Base-by-base conservation (phyloP, 2,329 filamentous ascomycete genomes). In the Penicillium verrucosum region DNA sequence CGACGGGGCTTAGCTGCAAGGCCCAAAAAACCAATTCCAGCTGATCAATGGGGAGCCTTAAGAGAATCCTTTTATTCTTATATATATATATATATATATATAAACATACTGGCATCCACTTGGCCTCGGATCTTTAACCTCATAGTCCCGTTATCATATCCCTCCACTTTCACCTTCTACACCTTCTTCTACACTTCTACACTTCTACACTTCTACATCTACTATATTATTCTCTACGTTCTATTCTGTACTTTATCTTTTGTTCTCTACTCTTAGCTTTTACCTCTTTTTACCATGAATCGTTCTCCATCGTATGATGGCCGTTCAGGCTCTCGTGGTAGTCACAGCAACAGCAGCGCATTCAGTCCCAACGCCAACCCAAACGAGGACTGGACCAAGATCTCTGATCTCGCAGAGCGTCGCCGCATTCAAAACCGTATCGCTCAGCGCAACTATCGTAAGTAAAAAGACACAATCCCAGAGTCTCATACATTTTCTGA, bases 331-430 rank as follows among this genome's bases (percentile, higher is more conserved):
- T 81, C 86, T 50, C 85, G 90, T 68, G 81, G 85, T 40, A 82
- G 79, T 62, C 87, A 91, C 71, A 88, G 87, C 73, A 95, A 90
- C 60, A 96, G 91, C 80, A 96, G 91, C 78, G 93, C 93, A 67
- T 96, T 96, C 81, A 95, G 90, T 78, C 89, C 89, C 68, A 95
- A 91, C 62, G 93, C 92, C 68, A 95, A 96, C 75, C 90, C 93
- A 54, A 92, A 97, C 71, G 93, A 97, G 79, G 93, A 97, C 80
- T 97, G 93, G 93, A 97, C 93, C 72, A 96, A 97, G 85, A 96
- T 97, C 74, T 96, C 93, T 56, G 93, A 97, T 76, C 87, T 97
- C 58, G 93, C 92, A 50, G 93, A 97, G 79, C 87, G 94, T 71
- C 83, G 92, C 69, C 85, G 92, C 72, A 96, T 97, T 79, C 92